Conservation (phyloP, 768 basidiomycete genomes). For the Suillus weaverae region DNA sequence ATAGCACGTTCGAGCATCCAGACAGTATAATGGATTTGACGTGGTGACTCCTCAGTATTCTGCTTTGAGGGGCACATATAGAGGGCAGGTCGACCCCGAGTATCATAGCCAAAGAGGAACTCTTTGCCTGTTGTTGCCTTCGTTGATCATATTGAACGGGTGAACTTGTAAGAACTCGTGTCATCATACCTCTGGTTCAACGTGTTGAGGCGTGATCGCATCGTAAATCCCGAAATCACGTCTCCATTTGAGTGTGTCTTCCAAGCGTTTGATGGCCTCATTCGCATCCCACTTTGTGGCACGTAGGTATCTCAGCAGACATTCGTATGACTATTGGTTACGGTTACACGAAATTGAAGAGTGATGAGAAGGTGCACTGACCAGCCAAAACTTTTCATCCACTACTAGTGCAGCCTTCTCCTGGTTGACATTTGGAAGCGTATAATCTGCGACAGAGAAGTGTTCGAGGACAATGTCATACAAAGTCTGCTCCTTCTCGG, state of each 20-base stretch:
- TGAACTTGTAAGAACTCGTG: not conserved
- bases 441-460: conserved; percentile 53
- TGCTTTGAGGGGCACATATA: conserved; percentile 73
- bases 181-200: conserved; percentile 69
- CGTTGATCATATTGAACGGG: not conserved
- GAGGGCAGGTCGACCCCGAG: conserved; percentile 58
- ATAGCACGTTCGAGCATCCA: conserved; percentile 77
- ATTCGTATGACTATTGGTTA: conserved; percentile 55
- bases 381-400: conserved; percentile 77
- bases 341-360: not conserved
- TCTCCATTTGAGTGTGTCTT: conserved; percentile 76
- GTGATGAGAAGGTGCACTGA: conserved; percentile 29
- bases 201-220: conserved; percentile 52
- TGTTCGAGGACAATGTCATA: conserved; percentile 56
- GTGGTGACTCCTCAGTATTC: conserved; percentile 68
- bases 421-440: conserved; percentile 43
- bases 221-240: conserved; percentile 77
- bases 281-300: conserved; percentile 72
- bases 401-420: conserved; percentile 52
- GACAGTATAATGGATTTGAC: conserved; percentile 72
- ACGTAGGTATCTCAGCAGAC: conserved; percentile 73
- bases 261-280: conserved; percentile 62
- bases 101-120: conserved; percentile 76
- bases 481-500: conserved; percentile 47
- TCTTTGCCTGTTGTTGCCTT: conserved; percentile 83